Evolutionary conservation across 2,329 filamentous ascomycete genomes (phyloP).

Genomic region (Botrytis tulipae): DNA sequence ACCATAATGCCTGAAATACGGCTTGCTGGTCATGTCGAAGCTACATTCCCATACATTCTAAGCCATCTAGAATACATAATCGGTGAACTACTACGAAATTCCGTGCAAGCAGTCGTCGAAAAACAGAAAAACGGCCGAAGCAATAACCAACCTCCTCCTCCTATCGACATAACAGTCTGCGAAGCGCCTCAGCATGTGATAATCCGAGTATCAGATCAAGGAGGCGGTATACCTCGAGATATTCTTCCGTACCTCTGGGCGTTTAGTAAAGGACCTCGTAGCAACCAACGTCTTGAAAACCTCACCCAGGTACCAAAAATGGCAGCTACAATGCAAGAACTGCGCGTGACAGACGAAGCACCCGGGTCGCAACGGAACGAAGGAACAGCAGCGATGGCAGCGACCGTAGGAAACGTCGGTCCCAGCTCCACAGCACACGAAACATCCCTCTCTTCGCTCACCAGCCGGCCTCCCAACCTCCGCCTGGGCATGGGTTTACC

Average conservation of each 20-base stretch:
- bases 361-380: slow-evolving; percentile 26
- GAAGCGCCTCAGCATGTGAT: slow-evolving; percentile 94
- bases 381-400: slow-evolving; percentile 32
- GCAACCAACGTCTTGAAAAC: slow-evolving; percentile 75
- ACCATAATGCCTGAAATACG: slow-evolving; percentile 75
- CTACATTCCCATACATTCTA: slow-evolving; percentile 93
- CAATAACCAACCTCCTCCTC: slow-evolving; percentile 54
- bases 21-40: slow-evolving; percentile 80
- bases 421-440: slow-evolving; percentile 28
- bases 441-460: slow-evolving; percentile 72
- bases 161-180: slow-evolving; percentile 92
- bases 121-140: slow-evolving; percentile 50
- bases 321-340: slow-evolving; percentile 89
- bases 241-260: slow-evolving; percentile 92
- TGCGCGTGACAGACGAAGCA: slow-evolving; percentile 51
- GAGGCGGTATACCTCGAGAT: slow-evolving; percentile 84
- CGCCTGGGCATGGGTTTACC: slow-evolving; percentile 90
- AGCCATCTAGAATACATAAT: slow-evolving; percentile 97
- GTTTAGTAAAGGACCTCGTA: slow-evolving; percentile 88
- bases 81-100: slow-evolving; percentile 91
- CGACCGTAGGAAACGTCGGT: slow-evolving; percentile 29
- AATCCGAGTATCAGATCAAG: slow-evolving; percentile 91
- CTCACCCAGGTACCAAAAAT: slow-evolving; percentile 83
- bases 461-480: slow-evolving; percentile 79
- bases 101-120: slow-evolving; percentile 88